A percentile compares a stretch with the other conserved stretches of the same genome.
Conservation (phyloP, 139 green algal genomes). For the Micromonas commoda region DNA sequence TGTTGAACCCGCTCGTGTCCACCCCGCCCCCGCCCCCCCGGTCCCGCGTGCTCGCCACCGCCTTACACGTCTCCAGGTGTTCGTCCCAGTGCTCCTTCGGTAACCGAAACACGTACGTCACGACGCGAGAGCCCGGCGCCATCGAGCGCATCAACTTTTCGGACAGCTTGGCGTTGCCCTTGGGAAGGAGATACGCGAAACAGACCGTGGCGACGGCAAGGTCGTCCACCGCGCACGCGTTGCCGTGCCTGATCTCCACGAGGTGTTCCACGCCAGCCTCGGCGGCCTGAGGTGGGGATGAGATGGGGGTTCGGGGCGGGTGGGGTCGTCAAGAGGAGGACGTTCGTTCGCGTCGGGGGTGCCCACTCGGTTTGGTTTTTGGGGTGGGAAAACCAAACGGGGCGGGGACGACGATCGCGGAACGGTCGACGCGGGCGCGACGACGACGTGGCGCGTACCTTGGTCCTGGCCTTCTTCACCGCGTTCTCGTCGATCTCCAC, state of each 20-base stretch:
- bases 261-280: not conserved
- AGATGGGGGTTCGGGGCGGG: no score
- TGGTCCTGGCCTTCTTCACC: not conserved
- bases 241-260: not conserved
- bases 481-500: slow-evolving; percentile 8
- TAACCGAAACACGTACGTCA: slow-evolving; percentile 19
- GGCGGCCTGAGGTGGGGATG: not conserved
- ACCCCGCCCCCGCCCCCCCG: not conserved
- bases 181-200: slow-evolving; percentile 20
- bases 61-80: not conserved
- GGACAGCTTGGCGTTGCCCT: not conserved
- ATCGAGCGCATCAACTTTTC: not conserved
- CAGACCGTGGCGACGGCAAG: not conserved
- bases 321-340: no score
- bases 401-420: no score
- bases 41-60: not conserved
- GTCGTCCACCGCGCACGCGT: not conserved
- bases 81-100: not conserved
- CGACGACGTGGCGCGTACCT: no score
- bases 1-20: slow-evolving; percentile 11
- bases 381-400: no score
- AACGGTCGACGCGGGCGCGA: no score
- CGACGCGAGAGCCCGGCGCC: not conserved
- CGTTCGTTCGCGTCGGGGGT: no score
- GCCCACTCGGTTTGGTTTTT: no score